Percentiles rank a stretch among this genome's conserved stretches.
Conservation (phyloP, 1,284 basidiomycete species). For the Leccinum brunneo-olivaceum region DNA sequence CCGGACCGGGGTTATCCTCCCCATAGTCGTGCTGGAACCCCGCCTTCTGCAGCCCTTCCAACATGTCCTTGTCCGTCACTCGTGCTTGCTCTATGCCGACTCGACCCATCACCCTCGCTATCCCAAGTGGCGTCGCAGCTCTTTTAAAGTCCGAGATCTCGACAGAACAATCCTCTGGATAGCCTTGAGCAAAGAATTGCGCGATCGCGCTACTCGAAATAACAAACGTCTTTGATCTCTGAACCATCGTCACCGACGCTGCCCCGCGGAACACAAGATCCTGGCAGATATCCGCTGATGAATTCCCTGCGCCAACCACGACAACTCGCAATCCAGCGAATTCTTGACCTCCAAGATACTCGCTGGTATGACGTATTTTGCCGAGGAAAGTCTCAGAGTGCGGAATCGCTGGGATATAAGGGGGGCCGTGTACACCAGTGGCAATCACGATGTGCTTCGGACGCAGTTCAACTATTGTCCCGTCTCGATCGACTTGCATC, state of each 20-base stretch:
- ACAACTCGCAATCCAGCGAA: conserved; percentile 6
- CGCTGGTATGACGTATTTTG: conserved; percentile 7
- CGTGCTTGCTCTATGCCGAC: neutral
- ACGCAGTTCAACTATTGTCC: neutral
- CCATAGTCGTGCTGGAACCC: conserved; percentile 3
- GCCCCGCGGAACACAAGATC: conserved; percentile 9
- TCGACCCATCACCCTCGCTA: conserved; percentile 1
- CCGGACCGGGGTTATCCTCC: conserved; percentile 1
- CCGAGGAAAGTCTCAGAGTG: conserved; percentile 4
- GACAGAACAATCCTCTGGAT: neutral
- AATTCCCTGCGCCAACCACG: conserved; percentile 10
- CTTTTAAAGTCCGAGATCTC: conserved; percentile 9
- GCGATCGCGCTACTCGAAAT: neutral
- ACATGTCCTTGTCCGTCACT: conserved; percentile 5
- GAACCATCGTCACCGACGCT: conserved; percentile 7
- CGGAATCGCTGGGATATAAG: conserved; percentile 3
- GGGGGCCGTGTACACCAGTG: conserved; percentile 4
- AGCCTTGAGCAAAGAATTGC: neutral
- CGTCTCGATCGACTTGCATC: conserved; percentile 3
- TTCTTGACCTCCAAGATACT: conserved; percentile 3
- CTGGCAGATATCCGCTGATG: conserved; percentile 10
- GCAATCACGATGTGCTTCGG: conserved; percentile 8
- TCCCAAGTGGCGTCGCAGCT: conserved; percentile 3
- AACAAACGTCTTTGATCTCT: conserved; percentile 10
- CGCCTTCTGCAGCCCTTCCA: conserved; percentile 5